Conservation (phyloP, 2,329 filamentous ascomycete species). For the Gliomastix tumulicola region DNA sequence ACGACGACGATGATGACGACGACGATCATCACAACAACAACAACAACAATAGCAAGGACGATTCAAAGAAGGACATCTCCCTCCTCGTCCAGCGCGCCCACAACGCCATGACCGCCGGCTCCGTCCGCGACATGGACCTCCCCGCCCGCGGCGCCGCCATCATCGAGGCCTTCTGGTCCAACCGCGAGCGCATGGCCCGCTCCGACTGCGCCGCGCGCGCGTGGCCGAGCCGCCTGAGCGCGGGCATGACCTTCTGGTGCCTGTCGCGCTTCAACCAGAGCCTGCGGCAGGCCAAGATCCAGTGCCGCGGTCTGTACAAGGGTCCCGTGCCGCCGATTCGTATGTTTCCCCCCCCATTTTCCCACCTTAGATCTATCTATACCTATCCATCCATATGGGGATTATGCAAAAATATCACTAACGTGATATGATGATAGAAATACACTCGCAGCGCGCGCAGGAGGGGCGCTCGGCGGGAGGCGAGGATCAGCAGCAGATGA, state of each 20-base stretch:
- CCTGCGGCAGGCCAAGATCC: slow-evolving; percentile 27
- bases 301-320: too few species aligned
- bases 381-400: too few species aligned
- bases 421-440: too few species aligned
- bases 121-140: slow-evolving; percentile 41
- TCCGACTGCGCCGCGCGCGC: slow-evolving; percentile 32
- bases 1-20: neutral
- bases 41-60: neutral
- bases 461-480: slow-evolving; percentile 19
- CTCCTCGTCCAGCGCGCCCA: slow-evolving; percentile 22
- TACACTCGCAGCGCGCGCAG: slow-evolving; percentile 19
- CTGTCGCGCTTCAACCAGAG: slow-evolving; percentile 36
- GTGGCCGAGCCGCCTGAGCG: slow-evolving; percentile 37
- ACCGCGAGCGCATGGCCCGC: slow-evolving; percentile 26
- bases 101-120: slow-evolving; percentile 30
- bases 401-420: too few species aligned
- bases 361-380: too few species aligned
- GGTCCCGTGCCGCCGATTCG: too few species aligned
- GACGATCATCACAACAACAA: neutral
- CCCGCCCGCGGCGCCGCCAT: slow-evolving; percentile 35
- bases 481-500: neutral
- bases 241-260: slow-evolving; percentile 43
- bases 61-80: neutral
- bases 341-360: too few species aligned
- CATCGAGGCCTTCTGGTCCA: slow-evolving; percentile 41